phyloP scores from a whole-genome alignment of 1,139 yeast genomes.

The Yamadazyma taylorii region DNA sequence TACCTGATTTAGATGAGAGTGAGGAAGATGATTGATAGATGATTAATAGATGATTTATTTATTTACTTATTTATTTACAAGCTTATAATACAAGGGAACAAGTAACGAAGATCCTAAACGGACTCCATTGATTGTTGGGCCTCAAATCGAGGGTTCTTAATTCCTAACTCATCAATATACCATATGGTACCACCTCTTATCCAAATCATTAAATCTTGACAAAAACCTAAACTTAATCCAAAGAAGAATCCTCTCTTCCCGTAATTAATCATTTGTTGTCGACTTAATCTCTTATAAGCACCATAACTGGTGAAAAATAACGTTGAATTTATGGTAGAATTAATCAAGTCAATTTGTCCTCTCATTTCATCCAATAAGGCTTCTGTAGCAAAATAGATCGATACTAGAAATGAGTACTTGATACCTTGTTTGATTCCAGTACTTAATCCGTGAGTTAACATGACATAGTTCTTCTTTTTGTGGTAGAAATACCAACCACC shows the following conservation, averaged over 20 bases:
- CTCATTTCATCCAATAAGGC: conserved; percentile 56
- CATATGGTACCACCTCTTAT: conserved; percentile 62
- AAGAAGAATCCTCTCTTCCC: conserved; percentile 54
- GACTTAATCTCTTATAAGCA: conserved; percentile 40
- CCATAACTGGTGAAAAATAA: conserved; percentile 56
- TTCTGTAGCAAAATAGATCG: conserved; percentile 60
- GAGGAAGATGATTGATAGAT: conserved; percentile 32
- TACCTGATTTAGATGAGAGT: conserved; percentile 79
- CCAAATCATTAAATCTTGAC: conserved; percentile 63
- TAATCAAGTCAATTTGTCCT: conserved; percentile 54
- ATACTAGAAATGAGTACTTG: conserved; percentile 49
- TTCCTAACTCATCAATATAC: conserved; percentile 44
- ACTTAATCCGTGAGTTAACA: conserved; percentile 55
- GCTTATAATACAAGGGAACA: not conserved
- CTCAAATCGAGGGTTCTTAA: conserved; percentile 5
- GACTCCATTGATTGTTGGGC: too few species aligned
- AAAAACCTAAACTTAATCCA: conserved; percentile 61
- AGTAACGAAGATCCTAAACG: too few species aligned
- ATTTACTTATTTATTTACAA: conserved; percentile 1
- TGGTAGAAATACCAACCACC: conserved; percentile 93
- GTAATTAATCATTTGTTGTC: conserved; percentile 48
- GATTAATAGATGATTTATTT: conserved; percentile 2
- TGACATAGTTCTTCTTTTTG: conserved; percentile 77
- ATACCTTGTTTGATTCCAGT: conserved; percentile 43
- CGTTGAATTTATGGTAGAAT: conserved; percentile 56